Base-by-base conservation (phyloP, 2,329 filamentous ascomycete species). In the Leptosphaerulina australis region DNA sequence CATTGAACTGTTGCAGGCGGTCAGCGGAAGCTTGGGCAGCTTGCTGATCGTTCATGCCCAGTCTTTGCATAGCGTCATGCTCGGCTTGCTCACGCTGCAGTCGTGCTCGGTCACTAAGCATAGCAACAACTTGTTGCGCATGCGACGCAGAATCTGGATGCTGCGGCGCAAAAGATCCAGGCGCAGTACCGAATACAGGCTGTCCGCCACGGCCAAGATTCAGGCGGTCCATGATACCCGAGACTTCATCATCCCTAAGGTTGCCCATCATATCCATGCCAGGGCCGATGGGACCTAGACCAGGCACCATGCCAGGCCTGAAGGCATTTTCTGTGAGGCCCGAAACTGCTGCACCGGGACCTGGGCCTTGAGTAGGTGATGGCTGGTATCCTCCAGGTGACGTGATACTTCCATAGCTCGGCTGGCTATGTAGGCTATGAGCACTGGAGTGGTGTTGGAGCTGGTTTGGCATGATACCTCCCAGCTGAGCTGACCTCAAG, bases 351-450 rank as follows among this genome's bases (percentile, higher is more conserved):
- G 65, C 64, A 36, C 64, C 69, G 12, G 81, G 75, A 12, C 81
- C 75, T n/a, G 75, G 70, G 20, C 66, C 74, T 58, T 82, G 81
- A 67, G 78, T 85, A 50, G 79, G 79, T 55, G 84, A 80, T 44
- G 82, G 79, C 61, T 86, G 83, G 66, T 85, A 87, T 9, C 84
- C 85, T 50, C 88, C 84, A 2, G 92, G 91, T n/a, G 91, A 95
- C 2, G 90, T 86, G 59, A 99, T 95, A 74, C 89, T 97, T 14
- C 93, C 91, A 69, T 94, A 97, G 75, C 93, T 97, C 17, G 93
- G 93, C 74, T 99, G 94, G 69, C 91, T 97, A 68, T 99, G 94
- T 51, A 99, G 81, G 68, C 93, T 97, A 62, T 97, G 93, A 7
- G 91, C 90, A 68, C 93, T 97, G 1, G 91, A 92, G 68, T 97